phyloP scores from a whole-genome alignment of 306 rosid genomes.

The Acacia acuminata region DNA sequence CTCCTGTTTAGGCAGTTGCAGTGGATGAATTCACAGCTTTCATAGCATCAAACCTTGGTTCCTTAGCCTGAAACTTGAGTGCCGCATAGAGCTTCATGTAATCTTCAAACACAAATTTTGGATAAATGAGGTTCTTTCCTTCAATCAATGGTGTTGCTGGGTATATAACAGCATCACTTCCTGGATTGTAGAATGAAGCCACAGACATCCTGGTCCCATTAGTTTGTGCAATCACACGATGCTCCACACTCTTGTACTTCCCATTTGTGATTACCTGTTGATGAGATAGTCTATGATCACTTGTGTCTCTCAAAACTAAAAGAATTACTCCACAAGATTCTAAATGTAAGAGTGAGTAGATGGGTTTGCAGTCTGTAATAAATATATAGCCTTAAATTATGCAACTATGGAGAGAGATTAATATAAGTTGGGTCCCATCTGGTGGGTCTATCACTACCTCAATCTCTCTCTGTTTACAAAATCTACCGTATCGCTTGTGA shows the following conservation, averaged over 20 bases:
- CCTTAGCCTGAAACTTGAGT: slow-evolving; percentile 58
- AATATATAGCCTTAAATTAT: no score
- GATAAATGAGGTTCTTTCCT: slow-evolving; percentile 53
- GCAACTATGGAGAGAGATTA: no score
- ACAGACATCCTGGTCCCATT: slow-evolving; percentile 60
- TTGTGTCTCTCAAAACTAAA: not conserved
- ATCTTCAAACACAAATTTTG: slow-evolving; percentile 66
- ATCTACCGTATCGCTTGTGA: no score
- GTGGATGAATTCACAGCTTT: slow-evolving; percentile 40
- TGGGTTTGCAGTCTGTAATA: no score
- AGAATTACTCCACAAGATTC: no score
- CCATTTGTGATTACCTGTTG: slow-evolving; percentile 64
- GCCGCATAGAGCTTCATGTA: slow-evolving; percentile 63
- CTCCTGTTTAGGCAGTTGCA: slow-evolving; percentile 42
- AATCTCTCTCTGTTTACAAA: not conserved
- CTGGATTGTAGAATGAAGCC: slow-evolving; percentile 72
- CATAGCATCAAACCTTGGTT: slow-evolving; percentile 66
- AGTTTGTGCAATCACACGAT: slow-evolving; percentile 60
- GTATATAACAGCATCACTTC: slow-evolving; percentile 56
- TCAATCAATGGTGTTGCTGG: slow-evolving; percentile 58
- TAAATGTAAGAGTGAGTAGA: no score
- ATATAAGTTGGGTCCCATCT: no score
- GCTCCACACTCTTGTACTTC: slow-evolving; percentile 62
- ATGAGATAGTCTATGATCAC: not conserved
- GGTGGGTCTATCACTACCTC: no score